These are phyloP conservation scores for Cadophora sp. DNA, from an alignment of 2,329 filamentous ascomycete species.

Conservation along the genomic window DNA sequence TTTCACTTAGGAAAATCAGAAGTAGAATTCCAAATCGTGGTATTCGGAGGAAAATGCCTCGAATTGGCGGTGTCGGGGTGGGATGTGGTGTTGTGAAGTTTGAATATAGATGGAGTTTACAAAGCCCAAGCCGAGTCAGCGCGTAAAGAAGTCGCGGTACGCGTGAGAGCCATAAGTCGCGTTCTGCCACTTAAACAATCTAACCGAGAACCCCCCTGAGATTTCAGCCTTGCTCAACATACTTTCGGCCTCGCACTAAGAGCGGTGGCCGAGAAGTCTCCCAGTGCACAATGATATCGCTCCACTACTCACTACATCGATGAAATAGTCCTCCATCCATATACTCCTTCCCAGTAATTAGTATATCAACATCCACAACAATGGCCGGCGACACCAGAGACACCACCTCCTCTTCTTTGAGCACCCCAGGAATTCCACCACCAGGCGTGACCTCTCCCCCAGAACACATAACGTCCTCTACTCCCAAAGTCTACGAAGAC, in stretches of 20 bases:
- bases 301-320: neutral
- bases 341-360: no score
- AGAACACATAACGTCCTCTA: constrained; percentile 44
- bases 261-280: constrained; percentile 20
- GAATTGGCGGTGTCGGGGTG: constrained; percentile 12
- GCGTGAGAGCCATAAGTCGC: constrained; percentile 22
- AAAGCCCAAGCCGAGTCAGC: neutral
- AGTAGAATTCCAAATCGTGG: neutral
- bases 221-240: constrained; percentile 19
- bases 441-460: constrained; percentile 47
- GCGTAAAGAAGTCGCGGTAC: constrained; percentile 17
- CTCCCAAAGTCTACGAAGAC: constrained; percentile 49
- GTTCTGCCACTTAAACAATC: constrained; percentile 26
- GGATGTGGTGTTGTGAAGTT: constrained; percentile 16
- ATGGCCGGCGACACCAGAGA: constrained; percentile 48
- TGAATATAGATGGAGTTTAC: neutral
- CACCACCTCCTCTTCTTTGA: constrained; percentile 35
- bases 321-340: no score
- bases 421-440: constrained; percentile 37
- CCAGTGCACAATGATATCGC: constrained; percentile 24
- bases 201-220: constrained; percentile 1
- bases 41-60: neutral
- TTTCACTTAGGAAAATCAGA: neutral
- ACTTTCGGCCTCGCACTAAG: neutral
- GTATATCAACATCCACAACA: constrained; percentile 27